Conservation (phyloP, 23 red algal genomes). For the Gracilariopsis chorda region DNA sequence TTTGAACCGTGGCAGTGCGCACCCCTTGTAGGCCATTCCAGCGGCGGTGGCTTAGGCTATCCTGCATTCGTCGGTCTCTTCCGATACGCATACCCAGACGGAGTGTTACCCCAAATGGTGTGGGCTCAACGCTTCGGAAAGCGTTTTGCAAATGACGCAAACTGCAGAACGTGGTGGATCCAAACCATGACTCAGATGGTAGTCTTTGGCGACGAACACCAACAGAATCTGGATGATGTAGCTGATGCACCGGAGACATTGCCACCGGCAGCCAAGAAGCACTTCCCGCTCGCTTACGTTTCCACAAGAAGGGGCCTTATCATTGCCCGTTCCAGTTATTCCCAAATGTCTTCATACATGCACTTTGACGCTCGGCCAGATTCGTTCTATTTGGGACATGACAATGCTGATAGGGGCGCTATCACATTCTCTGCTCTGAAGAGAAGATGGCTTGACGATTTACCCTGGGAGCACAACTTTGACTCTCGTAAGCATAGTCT, state of each 20-base stretch:
- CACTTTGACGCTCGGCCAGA: slow-evolving; percentile 63
- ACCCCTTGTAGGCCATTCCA: slow-evolving; percentile 52
- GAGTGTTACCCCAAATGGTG: slow-evolving; percentile 23
- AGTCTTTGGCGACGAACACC: slow-evolving; percentile 48
- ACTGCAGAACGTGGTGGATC: slow-evolving; percentile 33
- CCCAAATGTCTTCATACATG: slow-evolving; percentile 32
- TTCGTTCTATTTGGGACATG: slow-evolving; percentile 51
- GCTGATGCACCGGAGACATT: slow-evolving; percentile 37
- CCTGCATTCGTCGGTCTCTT: slow-evolving; percentile 1
- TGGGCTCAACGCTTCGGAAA: slow-evolving; percentile 46
- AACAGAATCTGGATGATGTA: neutral
- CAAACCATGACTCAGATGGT: slow-evolving; percentile 43
- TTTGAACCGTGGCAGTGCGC: slow-evolving; percentile 53
- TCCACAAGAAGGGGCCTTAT: slow-evolving; percentile 36
- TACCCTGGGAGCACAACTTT: slow-evolving; percentile 25
- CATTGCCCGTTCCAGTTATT: slow-evolving; percentile 11
- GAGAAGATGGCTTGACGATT: slow-evolving; percentile 45
- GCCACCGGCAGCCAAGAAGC: neutral
- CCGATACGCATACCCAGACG: slow-evolving; percentile 55
- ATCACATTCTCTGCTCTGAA: slow-evolving; percentile 47
- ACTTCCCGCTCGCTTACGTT: slow-evolving; percentile 33
- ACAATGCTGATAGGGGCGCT: slow-evolving; percentile 51
- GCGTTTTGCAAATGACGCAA: neutral
- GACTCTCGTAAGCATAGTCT: slow-evolving; percentile 43
- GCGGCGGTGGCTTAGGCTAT: slow-evolving; percentile 43